These are phyloP conservation scores for Dunaliella primolecta DNA, from an alignment of 139 green algal species.

Conservation along the genomic window DNA sequence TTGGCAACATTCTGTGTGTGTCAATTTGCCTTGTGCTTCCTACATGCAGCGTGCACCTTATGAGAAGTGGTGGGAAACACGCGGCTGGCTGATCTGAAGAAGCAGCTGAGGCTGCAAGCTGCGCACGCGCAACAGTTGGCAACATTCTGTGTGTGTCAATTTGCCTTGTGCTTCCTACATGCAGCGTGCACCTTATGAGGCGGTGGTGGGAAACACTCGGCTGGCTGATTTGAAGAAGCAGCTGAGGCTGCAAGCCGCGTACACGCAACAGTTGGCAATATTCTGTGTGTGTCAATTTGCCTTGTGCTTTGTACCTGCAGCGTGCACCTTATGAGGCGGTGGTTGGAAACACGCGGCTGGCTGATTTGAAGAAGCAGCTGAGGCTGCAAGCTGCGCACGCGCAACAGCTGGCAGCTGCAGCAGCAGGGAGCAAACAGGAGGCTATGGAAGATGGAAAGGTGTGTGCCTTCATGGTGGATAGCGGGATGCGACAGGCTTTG, in stretches of 20 bases:
- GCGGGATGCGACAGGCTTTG: no score
- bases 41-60: no score
- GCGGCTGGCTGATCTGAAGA: conserved; percentile 26
- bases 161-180: no score
- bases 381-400: conserved; percentile 25
- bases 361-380: conserved; percentile 28
- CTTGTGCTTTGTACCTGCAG: conserved; percentile 6
- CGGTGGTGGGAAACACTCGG: no score
- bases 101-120: conserved; percentile 23
- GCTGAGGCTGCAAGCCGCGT: conserved; percentile 22
- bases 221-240: conserved; percentile 27
- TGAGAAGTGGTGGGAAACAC: no score
- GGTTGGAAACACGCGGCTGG: conserved; percentile 18
- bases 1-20: no score
- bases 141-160: no score
- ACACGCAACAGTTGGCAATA: conserved; percentile 13
- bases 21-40: no score
- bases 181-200: no score
- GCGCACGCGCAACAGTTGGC: conserved; percentile 16
- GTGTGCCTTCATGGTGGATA: no score
- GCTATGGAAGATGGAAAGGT: conserved; percentile 7
- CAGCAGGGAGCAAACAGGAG: background rate
- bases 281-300: no score
- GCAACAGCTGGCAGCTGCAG: conserved; percentile 1
- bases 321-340: conserved; percentile 28